These are phyloP conservation scores for Penicillium angulare DNA, from an alignment of 495 filamentous ascomycete species.

Conservation along the genomic window DNA sequence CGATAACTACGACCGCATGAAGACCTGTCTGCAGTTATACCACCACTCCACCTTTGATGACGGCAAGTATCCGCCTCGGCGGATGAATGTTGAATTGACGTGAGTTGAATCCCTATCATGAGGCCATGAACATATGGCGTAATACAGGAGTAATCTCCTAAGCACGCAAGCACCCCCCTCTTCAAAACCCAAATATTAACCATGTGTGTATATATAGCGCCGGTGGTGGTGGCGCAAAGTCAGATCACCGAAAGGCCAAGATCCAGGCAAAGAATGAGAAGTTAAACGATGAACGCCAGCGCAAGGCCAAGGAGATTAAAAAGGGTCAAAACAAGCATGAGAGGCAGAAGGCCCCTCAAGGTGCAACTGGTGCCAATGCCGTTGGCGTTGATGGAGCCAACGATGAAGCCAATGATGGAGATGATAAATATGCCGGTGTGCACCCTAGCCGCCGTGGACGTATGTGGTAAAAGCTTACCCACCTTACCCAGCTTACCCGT, in stretches of 20 bases:
- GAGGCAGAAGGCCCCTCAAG: slow-evolving; percentile 16
- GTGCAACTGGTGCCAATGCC: slow-evolving; percentile 23
- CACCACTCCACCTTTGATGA: slow-evolving; percentile 85
- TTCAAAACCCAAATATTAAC: no score
- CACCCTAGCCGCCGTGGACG: slow-evolving; percentile 60
- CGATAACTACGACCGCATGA: slow-evolving; percentile 83
- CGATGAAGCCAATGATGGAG: slow-evolving; percentile 14
- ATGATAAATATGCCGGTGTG: slow-evolving; percentile 43
- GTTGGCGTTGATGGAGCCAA: slow-evolving; percentile 21
- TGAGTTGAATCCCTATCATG: slow-evolving; percentile 36
- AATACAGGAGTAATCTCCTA: no score
- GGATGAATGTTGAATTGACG: slow-evolving; percentile 94
- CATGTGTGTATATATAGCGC: slow-evolving; percentile 47
- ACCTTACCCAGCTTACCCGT: no score
- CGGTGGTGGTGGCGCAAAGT: slow-evolving; percentile 75
- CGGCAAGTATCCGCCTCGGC: slow-evolving; percentile 55
- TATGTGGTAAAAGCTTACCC: slow-evolving; percentile 39
- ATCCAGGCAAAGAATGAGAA: slow-evolving; percentile 84
- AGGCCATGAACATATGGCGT: no score
- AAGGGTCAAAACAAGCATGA: slow-evolving; percentile 44
- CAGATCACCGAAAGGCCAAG: slow-evolving; percentile 65
- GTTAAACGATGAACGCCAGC: slow-evolving; percentile 75
- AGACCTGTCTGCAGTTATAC: slow-evolving; percentile 83
- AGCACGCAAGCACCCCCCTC: no score
- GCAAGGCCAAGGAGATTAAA: slow-evolving; percentile 50